Base-by-base conservation (phyloP, 192 early-diverging fungal species). In the Geranomyces michiganensis region DNA sequence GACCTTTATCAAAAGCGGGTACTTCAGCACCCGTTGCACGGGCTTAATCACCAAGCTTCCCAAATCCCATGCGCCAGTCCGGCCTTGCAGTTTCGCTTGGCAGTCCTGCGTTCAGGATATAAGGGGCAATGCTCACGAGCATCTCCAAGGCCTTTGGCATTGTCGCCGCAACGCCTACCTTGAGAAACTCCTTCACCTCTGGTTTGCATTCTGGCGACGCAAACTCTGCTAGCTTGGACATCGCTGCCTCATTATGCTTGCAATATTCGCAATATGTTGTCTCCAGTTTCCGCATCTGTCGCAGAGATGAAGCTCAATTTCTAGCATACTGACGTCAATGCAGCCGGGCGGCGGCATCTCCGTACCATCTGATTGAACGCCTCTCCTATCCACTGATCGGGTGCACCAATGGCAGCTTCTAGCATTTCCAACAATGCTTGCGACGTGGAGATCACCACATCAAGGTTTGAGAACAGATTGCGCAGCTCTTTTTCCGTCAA, bases 11-110 rank as follows among this genome's bases (percentile, higher is more conserved):
- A 98, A 78, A 1, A 98, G 79, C 0, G 96, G 96, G 74, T 96
- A 96, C 78, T 96, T 95, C n/a, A 98, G 80, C n/a, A 98, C 92
- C 33, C 96, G 86, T 77, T 98, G 96, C 9, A 98, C 94, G 15
- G 96, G 96, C 72, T 98, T 98, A 77, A 98, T 94, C 7, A 98
- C 79, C 72, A 98, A 78, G 68, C 89, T 91, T 0, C 90, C 84
- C 67, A 98, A 80, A 78, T 98, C 96, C 96, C 96, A 98, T 62
- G 92, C 92, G 29, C 84, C 87, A 1, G 95, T 95, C 68, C 81
- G 76, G 7, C 89, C 91, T 56, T 89, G 81, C 30, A 90, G 81
- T 63, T 87, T 65, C 44, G 79, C 72, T 74, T 84, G 84, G 58
- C 87, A 88, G 41, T 87, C 79, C 79, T 93, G 33, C 26, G 61